These are phyloP conservation scores for Coemansia sp. DNA, from an alignment of 192 early-diverging fungal genomes.

Conservation along the genomic window DNA sequence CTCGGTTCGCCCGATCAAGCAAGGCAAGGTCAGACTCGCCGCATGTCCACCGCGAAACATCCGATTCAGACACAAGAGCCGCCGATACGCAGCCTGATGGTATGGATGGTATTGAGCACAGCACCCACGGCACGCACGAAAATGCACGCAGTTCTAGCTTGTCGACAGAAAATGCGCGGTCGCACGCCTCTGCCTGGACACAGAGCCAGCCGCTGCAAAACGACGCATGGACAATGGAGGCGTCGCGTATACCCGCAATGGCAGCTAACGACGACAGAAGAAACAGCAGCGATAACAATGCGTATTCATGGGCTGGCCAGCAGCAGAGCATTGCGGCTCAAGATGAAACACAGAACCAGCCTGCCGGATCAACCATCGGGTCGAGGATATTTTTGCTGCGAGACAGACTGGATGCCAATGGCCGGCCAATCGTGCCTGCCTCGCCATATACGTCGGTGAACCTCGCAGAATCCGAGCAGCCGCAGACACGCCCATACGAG, in stretches of 20 bases:
- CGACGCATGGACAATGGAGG: neutral
- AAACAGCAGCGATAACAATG: neutral
- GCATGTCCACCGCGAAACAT: neutral
- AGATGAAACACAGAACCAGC: neutral
- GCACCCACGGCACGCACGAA: neutral
- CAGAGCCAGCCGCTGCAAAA: neutral
- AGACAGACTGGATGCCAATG: slow-evolving; percentile 19
- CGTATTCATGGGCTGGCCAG: neutral
- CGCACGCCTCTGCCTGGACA: neutral
- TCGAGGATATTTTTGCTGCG: slow-evolving; percentile 22
- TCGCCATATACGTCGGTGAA: slow-evolving; percentile 39
- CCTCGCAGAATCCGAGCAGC: slow-evolving; percentile 5
- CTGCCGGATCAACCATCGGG: slow-evolving; percentile 6
- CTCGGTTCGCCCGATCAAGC: neutral
- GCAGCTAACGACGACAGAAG: neutral
- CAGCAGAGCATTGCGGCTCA: neutral
- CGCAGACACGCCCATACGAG: neutral
- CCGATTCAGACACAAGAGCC: neutral
- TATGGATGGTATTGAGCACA: neutral
- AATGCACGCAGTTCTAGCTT: neutral
- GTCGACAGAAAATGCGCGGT: neutral
- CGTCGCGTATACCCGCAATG: neutral
- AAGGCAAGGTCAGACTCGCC: neutral
- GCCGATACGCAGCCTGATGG: neutral
- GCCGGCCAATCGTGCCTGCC: slow-evolving; percentile 33